Evolutionary conservation across 2,329 filamentous ascomycete genomes (phyloP), one percentile per base, ranked within the genome.

Genomic region (Periconia macrospinosa): DNA sequence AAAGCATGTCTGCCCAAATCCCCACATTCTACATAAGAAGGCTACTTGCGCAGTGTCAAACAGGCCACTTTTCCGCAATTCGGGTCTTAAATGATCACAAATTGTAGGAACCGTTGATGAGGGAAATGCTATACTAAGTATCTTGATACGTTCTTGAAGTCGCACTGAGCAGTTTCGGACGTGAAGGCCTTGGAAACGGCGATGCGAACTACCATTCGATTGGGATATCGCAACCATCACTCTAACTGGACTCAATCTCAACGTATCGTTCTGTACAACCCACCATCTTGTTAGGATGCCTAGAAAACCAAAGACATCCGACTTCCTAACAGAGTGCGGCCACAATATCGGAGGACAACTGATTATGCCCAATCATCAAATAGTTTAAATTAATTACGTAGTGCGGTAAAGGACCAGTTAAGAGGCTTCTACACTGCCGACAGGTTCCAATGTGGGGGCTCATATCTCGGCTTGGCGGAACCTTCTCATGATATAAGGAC

Each of bases 331-430:
- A 49, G 51, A 57, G 54, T 49, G 54, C 47, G 45, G 41, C 23
- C 50, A 57, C 52, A 63, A 63, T 65, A 56, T 66, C 47, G 50
- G 49, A 33, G 19, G 57, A 53, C 50, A 60, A 50, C 58, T 57
- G 43, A 30, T 45, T 37, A 53, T 62, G 53, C 56, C 67, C 65
- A 68, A 68, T 68, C 55, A 55, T 59, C 54, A 61, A 53, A 60
- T 53, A 49, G 41, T 35, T 59, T 69, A 69, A 45, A 70, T 70
- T 68, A 65, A 65, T 54, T 52, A 57, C 59, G 66, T 63, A 66
- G 63, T 53, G 54, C 56, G 55, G 58, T 37, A 37, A 50, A 47
- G 53, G 61, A 55, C 55, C 50, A 56, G 51, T 59, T 56, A 66
- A 59, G 59, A 65, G 53, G 50, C 45, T 58, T 58, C 57, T 61